Evolutionary conservation across 495 filamentous ascomycete genomes (phyloP).

Genomic region (Neurospora sp.): DNA sequence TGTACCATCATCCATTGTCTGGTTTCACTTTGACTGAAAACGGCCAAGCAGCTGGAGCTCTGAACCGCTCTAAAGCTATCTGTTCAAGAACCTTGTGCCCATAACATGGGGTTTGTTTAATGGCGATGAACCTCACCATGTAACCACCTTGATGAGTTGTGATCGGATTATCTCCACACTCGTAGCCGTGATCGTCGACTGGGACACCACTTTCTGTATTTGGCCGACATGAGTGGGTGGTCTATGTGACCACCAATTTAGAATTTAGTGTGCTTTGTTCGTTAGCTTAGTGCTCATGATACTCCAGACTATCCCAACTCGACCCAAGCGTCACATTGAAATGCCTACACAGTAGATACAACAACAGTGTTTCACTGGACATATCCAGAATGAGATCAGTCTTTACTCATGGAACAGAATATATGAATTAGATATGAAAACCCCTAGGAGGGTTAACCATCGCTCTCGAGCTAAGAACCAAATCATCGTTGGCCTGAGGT

Average conservation of each 20-base stretch:
- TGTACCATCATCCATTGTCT: neutral
- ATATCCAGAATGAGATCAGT: no score
- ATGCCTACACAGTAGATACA: no score
- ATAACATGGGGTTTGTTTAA: neutral
- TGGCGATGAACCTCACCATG: neutral
- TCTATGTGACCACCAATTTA: neutral
- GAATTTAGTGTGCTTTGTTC: neutral
- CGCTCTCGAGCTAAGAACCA: neutral
- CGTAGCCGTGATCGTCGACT: neutral
- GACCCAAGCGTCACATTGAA: neutral
- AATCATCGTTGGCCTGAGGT: neutral
- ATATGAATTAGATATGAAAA: neutral
- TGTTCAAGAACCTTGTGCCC: neutral
- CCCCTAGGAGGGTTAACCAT: neutral
- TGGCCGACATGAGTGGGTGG: neutral
- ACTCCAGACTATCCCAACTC: neutral
- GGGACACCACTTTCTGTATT: neutral
- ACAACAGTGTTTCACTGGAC: no score
- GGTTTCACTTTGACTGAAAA: neutral
- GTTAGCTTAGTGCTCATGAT: neutral
- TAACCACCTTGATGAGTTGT: neutral
- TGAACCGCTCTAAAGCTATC: neutral
- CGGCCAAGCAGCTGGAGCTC: neutral
- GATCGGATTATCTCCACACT: neutral
- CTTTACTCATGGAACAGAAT: neutral